A percentile compares a stretch with the other conserved stretches of the same genome.
These are phyloP conservation scores for Ambrosiella beaveri DNA, from an alignment of 2,329 filamentous ascomycete species.

Conservation along the genomic window DNA sequence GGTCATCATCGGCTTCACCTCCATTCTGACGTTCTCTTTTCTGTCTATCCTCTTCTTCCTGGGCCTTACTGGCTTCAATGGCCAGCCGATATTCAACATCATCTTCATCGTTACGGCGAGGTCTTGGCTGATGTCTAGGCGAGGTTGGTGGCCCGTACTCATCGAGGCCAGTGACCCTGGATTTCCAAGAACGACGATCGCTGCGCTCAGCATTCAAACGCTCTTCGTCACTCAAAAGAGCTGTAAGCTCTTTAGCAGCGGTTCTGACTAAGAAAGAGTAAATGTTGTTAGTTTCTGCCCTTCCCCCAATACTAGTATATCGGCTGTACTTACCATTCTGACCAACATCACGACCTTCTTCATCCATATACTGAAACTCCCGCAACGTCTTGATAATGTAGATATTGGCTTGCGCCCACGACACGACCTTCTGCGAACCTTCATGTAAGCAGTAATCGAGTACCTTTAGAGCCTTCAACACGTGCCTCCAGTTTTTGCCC, in stretches of 20 bases:
- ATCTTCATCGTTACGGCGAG: constrained; percentile 51
- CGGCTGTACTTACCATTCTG: constrained; percentile 59
- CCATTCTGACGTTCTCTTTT: constrained; percentile 49
- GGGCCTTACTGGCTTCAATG: constrained; percentile 84
- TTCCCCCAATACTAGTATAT: neutral
- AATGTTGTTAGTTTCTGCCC: neutral
- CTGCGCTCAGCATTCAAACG: constrained; percentile 74
- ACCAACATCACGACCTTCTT: constrained; percentile 87
- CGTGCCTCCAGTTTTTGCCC: constrained; percentile 98
- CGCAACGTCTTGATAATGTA: constrained; percentile 98
- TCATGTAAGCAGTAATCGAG: constrained; percentile 96
- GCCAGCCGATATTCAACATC: constrained; percentile 83
- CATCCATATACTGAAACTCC: constrained; percentile 92
- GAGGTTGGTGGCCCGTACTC: constrained; percentile 44
- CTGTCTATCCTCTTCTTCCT: constrained; percentile 75
- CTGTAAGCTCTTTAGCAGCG: constrained; percentile 87
- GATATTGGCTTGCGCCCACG: constrained; percentile 93
- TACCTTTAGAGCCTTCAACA: constrained; percentile 92
- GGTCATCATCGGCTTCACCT: constrained; percentile 50
- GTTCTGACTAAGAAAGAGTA: constrained; percentile 54
- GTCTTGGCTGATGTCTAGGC: constrained; percentile 27
- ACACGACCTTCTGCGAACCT: constrained; percentile 88
- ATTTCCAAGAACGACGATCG: constrained; percentile 92
- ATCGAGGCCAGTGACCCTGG: constrained; percentile 81
- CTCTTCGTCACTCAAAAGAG: constrained; percentile 84